Conservation (phyloP, 2,329 filamentous ascomycete species). For the Torrubiella hemipterigena region DNA sequence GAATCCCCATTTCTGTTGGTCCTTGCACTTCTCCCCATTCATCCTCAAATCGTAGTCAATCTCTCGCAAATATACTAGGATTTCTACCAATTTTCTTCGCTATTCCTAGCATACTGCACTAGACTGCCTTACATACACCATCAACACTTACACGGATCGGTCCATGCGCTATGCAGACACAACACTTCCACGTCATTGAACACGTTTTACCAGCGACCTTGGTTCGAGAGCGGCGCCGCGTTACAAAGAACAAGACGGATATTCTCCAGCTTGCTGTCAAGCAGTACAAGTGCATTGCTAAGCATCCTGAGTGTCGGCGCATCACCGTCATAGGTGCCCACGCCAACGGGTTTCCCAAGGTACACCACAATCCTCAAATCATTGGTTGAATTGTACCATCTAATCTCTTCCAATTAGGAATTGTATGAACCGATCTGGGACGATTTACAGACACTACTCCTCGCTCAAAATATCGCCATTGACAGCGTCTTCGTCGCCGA, state of each 20-base stretch:
- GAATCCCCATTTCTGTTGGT: no score
- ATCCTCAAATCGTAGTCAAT: no score
- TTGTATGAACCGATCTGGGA: constrained; percentile 80
- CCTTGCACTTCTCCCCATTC: no score
- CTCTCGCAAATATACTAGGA: no score
- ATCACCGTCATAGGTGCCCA: constrained; percentile 66
- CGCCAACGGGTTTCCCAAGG: constrained; percentile 83
- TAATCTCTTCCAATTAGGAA: constrained; percentile 37
- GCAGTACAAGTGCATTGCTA: not conserved
- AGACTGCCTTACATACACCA: not conserved
- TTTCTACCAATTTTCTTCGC: no score
- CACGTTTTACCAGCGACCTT: not conserved
- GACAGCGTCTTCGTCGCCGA: constrained; percentile 77
- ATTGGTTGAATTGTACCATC: not conserved
- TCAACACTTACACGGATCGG: no score
- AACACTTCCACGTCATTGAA: not conserved
- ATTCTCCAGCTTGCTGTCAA: not conserved
- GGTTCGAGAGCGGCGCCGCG: not conserved
- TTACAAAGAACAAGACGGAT: not conserved
- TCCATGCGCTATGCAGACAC: not conserved
- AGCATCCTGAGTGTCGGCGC: not conserved
- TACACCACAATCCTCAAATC: constrained; percentile 13
- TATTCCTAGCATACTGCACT: no score
- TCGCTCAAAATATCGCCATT: constrained; percentile 48
- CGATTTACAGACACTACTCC: constrained; percentile 36